Evolutionary conservation across 352 stramenopile genomes (phyloP), one percentile per base, ranked within the genome.

Genomic region (Phytophthora pisi): DNA sequence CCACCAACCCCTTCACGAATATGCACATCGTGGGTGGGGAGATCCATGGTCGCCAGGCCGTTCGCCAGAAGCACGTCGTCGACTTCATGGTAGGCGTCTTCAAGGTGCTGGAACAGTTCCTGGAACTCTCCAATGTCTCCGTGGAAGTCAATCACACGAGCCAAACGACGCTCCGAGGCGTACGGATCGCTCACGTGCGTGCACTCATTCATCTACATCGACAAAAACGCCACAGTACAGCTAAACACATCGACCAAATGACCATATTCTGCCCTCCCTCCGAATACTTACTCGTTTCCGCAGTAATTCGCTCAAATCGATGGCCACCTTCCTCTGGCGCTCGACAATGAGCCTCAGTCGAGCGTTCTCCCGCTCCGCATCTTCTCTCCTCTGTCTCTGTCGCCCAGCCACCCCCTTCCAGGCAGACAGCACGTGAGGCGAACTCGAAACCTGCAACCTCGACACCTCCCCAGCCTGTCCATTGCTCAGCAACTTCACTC

Each of bases 261-360:
- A 30, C 16, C 18, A 34, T 5, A 5, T 30, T 7, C 40, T 16
- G 34, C n/a, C 30, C 26, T 28, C 26, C 26, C 26, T 6, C 26
- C 0, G 26, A 5, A 30, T 31, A 69, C 42, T 6, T 62, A 61
- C 54, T 60, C 64, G 5, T 9, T 73, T 70, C 4, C 58, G 53
- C 23, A 73, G 68, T 47, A 70, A 36, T 42, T 73, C 66, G 2
- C 59, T 70, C 60, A 76, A 30, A 50, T 69, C 55, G 26, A 67
- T 61, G 3, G 69, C 64, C 16, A 74, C 51, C 16, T 77, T 77
- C 16, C 59, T 43, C 15, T 74, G 74, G 2, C 66, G 68, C 47
- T 89, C 80, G 5, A 87, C 71, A 31, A 72, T 76, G 4, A 65
- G 53, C 55, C 70, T 76, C 38, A 89, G 56, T n/a, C 72, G 67